Conservation (phyloP, 345 rosid genomes). For the Leavenworthia alabamica region DNA sequence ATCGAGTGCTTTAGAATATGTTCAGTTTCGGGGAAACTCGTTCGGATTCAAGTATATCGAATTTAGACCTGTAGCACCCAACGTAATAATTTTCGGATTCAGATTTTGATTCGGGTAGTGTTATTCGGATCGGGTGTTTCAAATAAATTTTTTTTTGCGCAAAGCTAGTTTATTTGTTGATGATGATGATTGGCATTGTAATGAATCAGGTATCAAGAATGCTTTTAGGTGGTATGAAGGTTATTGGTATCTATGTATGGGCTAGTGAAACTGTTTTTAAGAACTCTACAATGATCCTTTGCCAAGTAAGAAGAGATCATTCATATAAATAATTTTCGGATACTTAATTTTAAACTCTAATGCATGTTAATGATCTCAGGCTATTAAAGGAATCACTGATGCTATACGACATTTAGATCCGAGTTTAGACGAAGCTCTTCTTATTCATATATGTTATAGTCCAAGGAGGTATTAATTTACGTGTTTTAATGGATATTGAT, state of each 20-base stretch:
- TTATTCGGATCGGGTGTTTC: no score
- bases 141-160: no score
- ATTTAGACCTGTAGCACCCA: no score
- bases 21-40: no score
- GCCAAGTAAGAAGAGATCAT: slow-evolving; percentile 44
- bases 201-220: slow-evolving; percentile 64
- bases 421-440: slow-evolving; percentile 51
- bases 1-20: no score
- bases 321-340: background rate
- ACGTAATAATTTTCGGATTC: no score
- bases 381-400: slow-evolving; percentile 61
- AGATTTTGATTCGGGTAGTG: no score
- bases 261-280: slow-evolving; percentile 66
- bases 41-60: no score
- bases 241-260: slow-evolving; percentile 87
- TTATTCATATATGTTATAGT: slow-evolving; percentile 76
- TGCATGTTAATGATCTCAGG: slow-evolving; percentile 33
- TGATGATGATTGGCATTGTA: slow-evolving; percentile 9
- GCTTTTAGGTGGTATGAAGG: slow-evolving; percentile 83
- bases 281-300: slow-evolving; percentile 64
- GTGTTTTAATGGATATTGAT: no score
- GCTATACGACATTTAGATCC: slow-evolving; percentile 50
- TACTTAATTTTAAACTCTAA: background rate
- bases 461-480: slow-evolving; percentile 97
- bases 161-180: no score